Evolutionary conservation across 768 basidiomycete genomes (phyloP).

Genomic region (Tricholoma hemisulphureum): DNA sequence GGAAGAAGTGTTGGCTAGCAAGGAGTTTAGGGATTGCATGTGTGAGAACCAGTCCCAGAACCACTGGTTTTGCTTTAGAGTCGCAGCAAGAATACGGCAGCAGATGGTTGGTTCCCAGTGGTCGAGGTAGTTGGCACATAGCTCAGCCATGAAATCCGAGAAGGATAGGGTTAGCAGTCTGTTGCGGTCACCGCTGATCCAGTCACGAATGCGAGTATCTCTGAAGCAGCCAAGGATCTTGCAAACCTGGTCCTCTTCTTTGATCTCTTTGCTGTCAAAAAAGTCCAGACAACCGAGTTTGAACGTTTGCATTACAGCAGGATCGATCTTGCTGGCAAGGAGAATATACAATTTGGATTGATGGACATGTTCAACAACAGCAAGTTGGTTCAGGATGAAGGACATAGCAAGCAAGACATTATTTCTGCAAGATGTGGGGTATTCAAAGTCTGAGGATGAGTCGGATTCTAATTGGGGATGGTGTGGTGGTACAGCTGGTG

Average conservation of each 20-base stretch:
- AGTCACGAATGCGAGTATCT: constrained; percentile 4
- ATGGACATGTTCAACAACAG: background rate
- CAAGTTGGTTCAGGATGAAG: too few relatives aligned
- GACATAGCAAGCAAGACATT: background rate
- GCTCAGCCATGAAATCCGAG: constrained; percentile 9
- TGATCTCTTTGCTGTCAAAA: background rate
- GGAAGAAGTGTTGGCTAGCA: too few relatives aligned
- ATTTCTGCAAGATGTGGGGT: too few relatives aligned
- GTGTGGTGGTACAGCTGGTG: too few relatives aligned
- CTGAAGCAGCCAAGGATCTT: background rate
- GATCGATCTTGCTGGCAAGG: constrained; percentile 5
- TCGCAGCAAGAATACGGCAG: background rate
- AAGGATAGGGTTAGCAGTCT: constrained; percentile 9
- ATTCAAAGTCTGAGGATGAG: too few relatives aligned
- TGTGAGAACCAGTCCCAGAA: too few relatives aligned
- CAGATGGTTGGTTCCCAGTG: constrained; percentile 16
- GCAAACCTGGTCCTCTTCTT: background rate
- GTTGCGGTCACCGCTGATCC: constrained; percentile 7
- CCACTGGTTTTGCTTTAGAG: background rate
- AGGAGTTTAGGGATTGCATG: too few relatives aligned
- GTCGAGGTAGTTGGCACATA: constrained; percentile 10
- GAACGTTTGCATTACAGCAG: constrained; percentile 1
- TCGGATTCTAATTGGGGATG: too few relatives aligned
- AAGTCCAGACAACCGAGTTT: background rate
- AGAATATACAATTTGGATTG: constrained; percentile 6